Base-by-base conservation (phyloP, 768 basidiomycete species). In the Solioccasus polychromus region DNA sequence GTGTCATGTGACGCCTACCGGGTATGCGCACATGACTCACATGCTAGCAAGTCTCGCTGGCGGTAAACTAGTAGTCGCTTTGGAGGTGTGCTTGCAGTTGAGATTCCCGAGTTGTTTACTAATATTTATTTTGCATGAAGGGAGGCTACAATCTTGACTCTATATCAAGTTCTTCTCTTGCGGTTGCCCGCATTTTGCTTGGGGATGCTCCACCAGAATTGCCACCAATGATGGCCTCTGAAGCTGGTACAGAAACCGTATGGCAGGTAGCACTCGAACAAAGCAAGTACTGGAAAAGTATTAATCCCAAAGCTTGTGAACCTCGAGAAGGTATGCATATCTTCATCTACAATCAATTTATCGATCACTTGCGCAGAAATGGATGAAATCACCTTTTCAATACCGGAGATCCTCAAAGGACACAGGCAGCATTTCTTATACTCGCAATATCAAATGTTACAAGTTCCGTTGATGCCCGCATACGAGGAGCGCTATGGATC, bases 21-120 rank as follows among this genome's bases (percentile, higher is more conserved):
- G 94, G 5, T 99, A 92, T 64, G 92, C 92, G 0, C 96, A 98
- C 57, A 98, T 99, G 94, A 96, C 96, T 6, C 89, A 97, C 60
- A 95, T 99, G 92, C 75, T 99, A 8, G 79, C 83, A 31, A 82
- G 86, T 18, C 73, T 99, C 15, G 95, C 95, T 19, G 79, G 80
- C 8, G 96, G 96, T 3, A 88, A 83, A 57, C 57, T 99, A 14
- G 90, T 95, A 10, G 92, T 95, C 24, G 94, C 92, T 2, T 78
- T 99, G 32, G 96, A 99, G 79, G 95, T 95, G 45, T 38, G 52
- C 24, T 2, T 18, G 8, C 2, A 71, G 46, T 28, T n/a, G 23
- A 23, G 29, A 25, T 44, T 40, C 10, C 24, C 8, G 17, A 17
- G 5, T 26, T 5, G 19, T 24, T 19, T 36, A 32, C 35, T 60